Percentiles rank a stretch among this genome's conserved stretches.
phyloP scores from a whole-genome alignment of 2,329 filamentous ascomycete species.

The Alternaria postmessia region DNA sequence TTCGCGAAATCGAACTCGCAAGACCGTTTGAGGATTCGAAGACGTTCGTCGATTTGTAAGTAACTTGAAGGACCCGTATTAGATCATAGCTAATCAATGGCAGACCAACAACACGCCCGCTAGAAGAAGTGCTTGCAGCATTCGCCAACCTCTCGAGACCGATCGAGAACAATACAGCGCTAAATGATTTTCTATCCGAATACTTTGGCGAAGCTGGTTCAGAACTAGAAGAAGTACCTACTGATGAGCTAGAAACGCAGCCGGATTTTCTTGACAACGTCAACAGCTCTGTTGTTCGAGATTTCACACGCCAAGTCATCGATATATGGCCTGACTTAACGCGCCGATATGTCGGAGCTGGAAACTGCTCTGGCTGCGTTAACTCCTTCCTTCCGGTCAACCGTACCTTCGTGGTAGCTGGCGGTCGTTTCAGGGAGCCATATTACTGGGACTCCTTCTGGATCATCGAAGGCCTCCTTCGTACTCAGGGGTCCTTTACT shows the following conservation, averaged over 20 bases:
- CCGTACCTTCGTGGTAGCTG: constrained; percentile 73
- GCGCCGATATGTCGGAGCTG: constrained; percentile 61
- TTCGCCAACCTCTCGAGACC: constrained; percentile 68
- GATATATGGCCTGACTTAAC: constrained; percentile 75
- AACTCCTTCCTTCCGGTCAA: constrained; percentile 72
- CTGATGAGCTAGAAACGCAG: constrained; percentile 62
- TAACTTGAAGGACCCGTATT: neutral
- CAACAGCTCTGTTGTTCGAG: constrained; percentile 64
- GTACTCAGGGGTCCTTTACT: constrained; percentile 70
- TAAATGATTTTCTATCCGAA: constrained; percentile 67
- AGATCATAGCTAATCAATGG: constrained; percentile 4
- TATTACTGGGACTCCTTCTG: constrained; percentile 78
- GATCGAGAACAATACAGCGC: constrained; percentile 68
- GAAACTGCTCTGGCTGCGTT: constrained; percentile 65
- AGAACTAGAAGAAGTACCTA: constrained; percentile 65
- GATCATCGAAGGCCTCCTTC: constrained; percentile 71
- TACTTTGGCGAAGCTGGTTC: constrained; percentile 71
- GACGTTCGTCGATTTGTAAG: constrained; percentile 69
- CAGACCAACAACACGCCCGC: constrained; percentile 68
- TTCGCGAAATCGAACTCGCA: constrained; percentile 69
- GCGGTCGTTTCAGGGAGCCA: constrained; percentile 73
- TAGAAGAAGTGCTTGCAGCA: constrained; percentile 68
- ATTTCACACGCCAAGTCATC: constrained; percentile 71
- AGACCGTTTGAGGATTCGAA: constrained; percentile 72
- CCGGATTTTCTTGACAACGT: constrained; percentile 66